Base-by-base conservation (phyloP, 805 yeast species). In the Saturnispora halmiae region DNA sequence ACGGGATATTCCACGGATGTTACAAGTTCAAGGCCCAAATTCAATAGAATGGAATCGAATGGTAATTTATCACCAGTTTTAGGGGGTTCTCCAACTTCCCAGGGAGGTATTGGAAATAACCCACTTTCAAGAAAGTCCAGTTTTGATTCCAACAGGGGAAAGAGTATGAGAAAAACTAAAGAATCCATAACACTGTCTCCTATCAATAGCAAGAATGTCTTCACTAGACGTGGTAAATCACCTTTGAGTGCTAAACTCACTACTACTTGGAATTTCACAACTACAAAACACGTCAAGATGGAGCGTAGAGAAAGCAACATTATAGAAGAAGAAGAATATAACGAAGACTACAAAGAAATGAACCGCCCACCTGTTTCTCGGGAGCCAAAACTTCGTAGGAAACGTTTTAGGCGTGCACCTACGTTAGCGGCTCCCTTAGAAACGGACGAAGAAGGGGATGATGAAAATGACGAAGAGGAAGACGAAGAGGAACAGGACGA, bases 1-100 rank as follows among this genome's bases (percentile, higher is more conserved):
- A 59, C 66, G 1, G 61, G 65, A 4, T 60, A 60, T 41, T 61
- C 66, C 2, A 60, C 66, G 0, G 66, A 62, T 32, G 52, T 47
- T 16, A 24, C n/a, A 7, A 34, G 18, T 34, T 15, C 19, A 13
- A 32, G 18, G 19, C 31, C 31, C 9, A 37, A 26, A 26, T 9
- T 24, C 15, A 29, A 24, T 15, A 32, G 3, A 18, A 18, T 16
- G 6, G 25, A 15, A 25, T 25, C 41, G 5, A 16, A 20, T 22
- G 36, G 29, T n/a, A 34, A 24, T 34, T 15, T 24, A n/a, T 24
- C 28, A 20, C 36, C 36, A 13, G 24, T 16, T 5, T 21, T 51
- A 29, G 55, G 57, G 1, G 59, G 54, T 2, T 61, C 66, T 1
- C 63, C 66, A 2, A 54, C 51, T 28, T 61, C 65, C 1, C 26